Percentiles rank a stretch among this genome's conserved stretches.
phyloP scores from a whole-genome alignment of 1,284 basidiomycete species.

The Cryptococcus hybrid region DNA sequence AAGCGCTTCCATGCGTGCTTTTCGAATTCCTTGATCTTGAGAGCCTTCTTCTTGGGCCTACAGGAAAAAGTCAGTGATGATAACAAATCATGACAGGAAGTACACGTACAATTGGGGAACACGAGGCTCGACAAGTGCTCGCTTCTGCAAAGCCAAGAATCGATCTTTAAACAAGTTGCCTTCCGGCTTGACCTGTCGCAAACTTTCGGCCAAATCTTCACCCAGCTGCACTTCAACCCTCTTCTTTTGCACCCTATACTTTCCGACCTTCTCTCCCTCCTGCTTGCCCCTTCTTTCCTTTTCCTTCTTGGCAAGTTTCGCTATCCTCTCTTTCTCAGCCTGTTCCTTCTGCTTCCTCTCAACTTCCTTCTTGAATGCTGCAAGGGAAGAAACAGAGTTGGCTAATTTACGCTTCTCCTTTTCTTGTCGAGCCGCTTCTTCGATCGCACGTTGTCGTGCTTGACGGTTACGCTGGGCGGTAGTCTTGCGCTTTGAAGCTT shows the following conservation, averaged over 20 bases:
- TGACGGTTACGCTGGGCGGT: conserved; percentile 50
- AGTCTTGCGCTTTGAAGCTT: conserved; percentile 65
- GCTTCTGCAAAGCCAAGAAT: conserved; percentile 59
- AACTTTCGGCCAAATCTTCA: conserved; percentile 83
- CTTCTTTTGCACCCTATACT: conserved; percentile 67
- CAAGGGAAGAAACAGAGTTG: conserved; percentile 27
- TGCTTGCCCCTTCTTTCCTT: conserved; percentile 54
- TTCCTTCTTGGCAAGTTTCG: conserved; percentile 58
- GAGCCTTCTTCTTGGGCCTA: conserved; percentile 64
- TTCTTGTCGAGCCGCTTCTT: conserved; percentile 11
- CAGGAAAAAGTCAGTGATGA: not conserved
- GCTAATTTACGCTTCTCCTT: conserved; percentile 25
- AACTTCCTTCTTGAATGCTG: conserved; percentile 26
- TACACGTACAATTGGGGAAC: conserved; percentile 63
- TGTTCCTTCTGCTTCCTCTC: conserved; percentile 23
- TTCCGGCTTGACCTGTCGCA: conserved; percentile 86
- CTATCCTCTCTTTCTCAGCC: conserved; percentile 25
- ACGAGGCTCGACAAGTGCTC: conserved; percentile 53
- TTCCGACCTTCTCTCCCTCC: conserved; percentile 68
- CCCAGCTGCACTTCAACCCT: conserved; percentile 83
- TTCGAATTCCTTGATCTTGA: conserved; percentile 72
- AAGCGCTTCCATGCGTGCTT: conserved; percentile 87
- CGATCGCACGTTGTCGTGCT: conserved; percentile 13
- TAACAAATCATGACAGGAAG: not conserved
- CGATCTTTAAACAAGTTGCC: conserved; percentile 91